These are phyloP conservation scores for Hypoxylon sp. DNA, from an alignment of 2,329 filamentous ascomycete genomes.

Conservation along the genomic window DNA sequence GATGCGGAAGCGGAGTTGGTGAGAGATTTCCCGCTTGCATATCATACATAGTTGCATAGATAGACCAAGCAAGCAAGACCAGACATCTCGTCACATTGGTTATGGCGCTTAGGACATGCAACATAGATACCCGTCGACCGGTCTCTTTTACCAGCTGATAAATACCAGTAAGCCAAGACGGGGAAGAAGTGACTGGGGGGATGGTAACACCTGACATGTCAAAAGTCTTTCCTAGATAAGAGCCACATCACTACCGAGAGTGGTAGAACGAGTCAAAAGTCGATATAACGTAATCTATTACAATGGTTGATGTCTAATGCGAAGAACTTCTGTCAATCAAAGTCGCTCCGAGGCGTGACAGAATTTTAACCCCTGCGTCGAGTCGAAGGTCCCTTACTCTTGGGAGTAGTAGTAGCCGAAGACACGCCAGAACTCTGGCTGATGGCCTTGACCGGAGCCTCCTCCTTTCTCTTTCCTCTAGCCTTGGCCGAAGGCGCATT, in stretches of 20 bases:
- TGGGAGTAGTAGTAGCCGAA: constrained; percentile 45
- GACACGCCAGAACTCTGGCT: constrained; percentile 40
- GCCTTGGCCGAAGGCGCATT: constrained; percentile 66
- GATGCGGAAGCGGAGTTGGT: constrained; percentile 28
- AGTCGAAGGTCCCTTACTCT: constrained; percentile 53
- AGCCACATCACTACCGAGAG: constrained; percentile 15
- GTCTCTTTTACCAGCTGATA: constrained; percentile 1
- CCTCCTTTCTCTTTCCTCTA: constrained; percentile 52
- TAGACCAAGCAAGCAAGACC: too few species aligned
- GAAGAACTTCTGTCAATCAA: constrained; percentile 16
- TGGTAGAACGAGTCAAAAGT: constrained; percentile 23
- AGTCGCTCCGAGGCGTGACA: constrained; percentile 3
- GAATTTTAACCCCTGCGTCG: constrained; percentile 50
- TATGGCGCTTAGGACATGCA: constrained; percentile 19
- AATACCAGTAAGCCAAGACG: constrained; percentile 28
- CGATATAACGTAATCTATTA: constrained; percentile 32
- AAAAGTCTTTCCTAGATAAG: constrained; percentile 28
- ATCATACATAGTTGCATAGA: constrained; percentile 12
- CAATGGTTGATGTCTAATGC: constrained; percentile 25
- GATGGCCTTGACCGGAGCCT: constrained; percentile 35
- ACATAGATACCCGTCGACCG: constrained; percentile 9
- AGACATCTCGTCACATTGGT: constrained; percentile 16
- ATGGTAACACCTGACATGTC: constrained; percentile 29
- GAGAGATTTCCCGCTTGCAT: constrained; percentile 20
- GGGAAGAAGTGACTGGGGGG: not conserved